These are phyloP conservation scores for Ophiostoma piceae DNA, from an alignment of 2,329 filamentous ascomycete genomes.

Conservation along the genomic window DNA sequence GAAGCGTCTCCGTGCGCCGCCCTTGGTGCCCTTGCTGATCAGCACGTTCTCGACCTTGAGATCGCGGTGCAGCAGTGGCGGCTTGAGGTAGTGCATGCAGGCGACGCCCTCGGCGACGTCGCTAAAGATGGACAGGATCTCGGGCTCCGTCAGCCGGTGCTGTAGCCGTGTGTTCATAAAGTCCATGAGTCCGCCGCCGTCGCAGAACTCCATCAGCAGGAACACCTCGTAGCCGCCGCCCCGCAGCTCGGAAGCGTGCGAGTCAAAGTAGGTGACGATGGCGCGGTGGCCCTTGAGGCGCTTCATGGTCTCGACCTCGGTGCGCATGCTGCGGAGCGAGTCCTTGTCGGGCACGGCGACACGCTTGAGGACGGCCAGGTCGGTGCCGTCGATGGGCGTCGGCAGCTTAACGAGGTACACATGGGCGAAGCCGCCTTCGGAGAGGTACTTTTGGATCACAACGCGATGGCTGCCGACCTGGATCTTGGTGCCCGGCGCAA, in stretches of 20 bases:
- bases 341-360: slow-evolving; percentile 97
- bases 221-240: slow-evolving; percentile 97
- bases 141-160: slow-evolving; percentile 92
- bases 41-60: slow-evolving; percentile 97
- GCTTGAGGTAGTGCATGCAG: slow-evolving; percentile 98
- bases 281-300: slow-evolving; percentile 92
- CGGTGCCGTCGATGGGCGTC: slow-evolving; percentile 68
- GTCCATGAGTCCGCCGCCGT: slow-evolving; percentile 91
- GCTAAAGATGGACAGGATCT: slow-evolving; percentile 94
- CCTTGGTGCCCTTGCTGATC: slow-evolving; percentile 54
- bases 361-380: slow-evolving; percentile 82
- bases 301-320: slow-evolving; percentile 99
- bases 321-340: slow-evolving; percentile 89
- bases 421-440: slow-evolving; percentile 95
- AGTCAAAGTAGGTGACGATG: slow-evolving; percentile 98
- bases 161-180: slow-evolving; percentile 99
- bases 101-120: slow-evolving; percentile 95
- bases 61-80: slow-evolving; percentile 84
- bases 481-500: slow-evolving; percentile 90
- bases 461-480: slow-evolving; percentile 90
- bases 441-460: slow-evolving; percentile 93
- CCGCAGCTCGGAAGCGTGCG: slow-evolving; percentile 88
- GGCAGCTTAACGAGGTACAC: slow-evolving; percentile 93
- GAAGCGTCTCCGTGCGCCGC: slow-evolving; percentile 64
- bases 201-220: slow-evolving; percentile 95